Evolutionary conservation across 768 basidiomycete genomes (phyloP).

Genomic region (Chalciporus pseudorubinellus): DNA sequence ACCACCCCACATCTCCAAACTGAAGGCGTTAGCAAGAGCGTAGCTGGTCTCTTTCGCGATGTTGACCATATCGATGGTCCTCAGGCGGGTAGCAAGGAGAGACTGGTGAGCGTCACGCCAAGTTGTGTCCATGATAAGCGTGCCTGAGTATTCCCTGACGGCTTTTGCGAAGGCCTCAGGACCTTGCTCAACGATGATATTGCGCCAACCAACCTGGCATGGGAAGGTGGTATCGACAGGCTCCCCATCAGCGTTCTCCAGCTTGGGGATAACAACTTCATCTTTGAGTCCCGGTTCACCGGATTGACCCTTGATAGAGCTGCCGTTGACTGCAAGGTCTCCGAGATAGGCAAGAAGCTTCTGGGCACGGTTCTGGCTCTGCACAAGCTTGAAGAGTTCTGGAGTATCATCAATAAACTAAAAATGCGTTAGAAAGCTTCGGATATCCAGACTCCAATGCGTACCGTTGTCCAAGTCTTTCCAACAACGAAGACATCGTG

Average conservation of each 20-base stretch:
- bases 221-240: conserved; percentile 79
- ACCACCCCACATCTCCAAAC: conserved; percentile 98
- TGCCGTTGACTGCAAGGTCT: conserved; percentile 97
- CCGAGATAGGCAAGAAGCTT: conserved; percentile 96
- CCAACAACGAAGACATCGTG: conserved; percentile 95
- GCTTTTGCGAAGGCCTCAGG: conserved; percentile 99
- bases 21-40: conserved; percentile 93
- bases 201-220: conserved; percentile 92
- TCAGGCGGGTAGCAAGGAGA: conserved; percentile 90
- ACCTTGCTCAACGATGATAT: conserved; percentile 96
- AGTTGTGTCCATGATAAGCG: conserved; percentile 96
- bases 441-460: conserved; percentile 19
- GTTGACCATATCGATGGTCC: conserved; percentile 96
- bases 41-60: conserved; percentile 97
- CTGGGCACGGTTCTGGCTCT: conserved; percentile 97
- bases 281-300: conserved; percentile 94
- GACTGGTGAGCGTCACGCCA: conserved; percentile 99
- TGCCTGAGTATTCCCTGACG: conserved; percentile 92
- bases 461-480: conserved; percentile 95
- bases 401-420: conserved; percentile 99
- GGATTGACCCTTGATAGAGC: conserved; percentile 92
- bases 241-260: conserved; percentile 71
- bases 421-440: conserved; percentile 7
- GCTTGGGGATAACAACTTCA: conserved; percentile 79
- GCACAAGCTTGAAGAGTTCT: conserved; percentile 98